A percentile compares a stretch with the other conserved stretches of the same genome.
These are phyloP conservation scores for Termitomyces sp. DNA, from an alignment of 768 basidiomycete genomes.

Conservation along the genomic window DNA sequence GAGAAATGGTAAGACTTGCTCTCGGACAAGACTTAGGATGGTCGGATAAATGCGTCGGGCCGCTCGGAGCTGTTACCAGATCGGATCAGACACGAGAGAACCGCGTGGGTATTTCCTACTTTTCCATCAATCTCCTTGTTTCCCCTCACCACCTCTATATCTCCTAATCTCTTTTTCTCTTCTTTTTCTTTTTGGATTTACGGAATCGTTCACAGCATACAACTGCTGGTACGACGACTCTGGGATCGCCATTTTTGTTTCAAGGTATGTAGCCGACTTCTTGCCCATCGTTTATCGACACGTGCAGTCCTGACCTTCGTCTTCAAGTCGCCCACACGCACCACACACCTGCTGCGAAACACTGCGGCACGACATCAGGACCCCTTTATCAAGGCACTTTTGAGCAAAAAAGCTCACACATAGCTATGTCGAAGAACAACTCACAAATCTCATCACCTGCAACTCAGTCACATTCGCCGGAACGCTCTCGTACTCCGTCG, in stretches of 20 bases:
- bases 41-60: constrained; percentile 9
- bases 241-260: constrained; percentile 35
- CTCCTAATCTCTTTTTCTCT: constrained; percentile 23
- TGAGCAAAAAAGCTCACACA: constrained; percentile 10
- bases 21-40: constrained; percentile 20
- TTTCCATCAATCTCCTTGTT: constrained; percentile 12
- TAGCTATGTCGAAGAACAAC: constrained; percentile 13
- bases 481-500: constrained; percentile 16
- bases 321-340: constrained; percentile 25
- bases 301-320: constrained; percentile 11
- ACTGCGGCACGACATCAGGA: constrained; percentile 12
- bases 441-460: constrained; percentile 6
- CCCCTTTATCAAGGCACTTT: constrained; percentile 10
- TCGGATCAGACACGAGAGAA: constrained; percentile 34
- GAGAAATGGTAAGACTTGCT: constrained; percentile 47
- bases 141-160: constrained; percentile 18
- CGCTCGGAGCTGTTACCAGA: constrained; percentile 14
- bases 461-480: constrained; percentile 17
- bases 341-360: constrained; percentile 26
- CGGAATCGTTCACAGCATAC: constrained; percentile 19
- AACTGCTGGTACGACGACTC: constrained; percentile 18
- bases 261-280: constrained; percentile 23
- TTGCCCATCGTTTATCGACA: constrained; percentile 3
- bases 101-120: constrained; percentile 30
- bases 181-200: constrained; percentile 16